Evolutionary conservation across 73 alveolate genomes (phyloP).

Genomic region (Symbiodinium natans): DNA sequence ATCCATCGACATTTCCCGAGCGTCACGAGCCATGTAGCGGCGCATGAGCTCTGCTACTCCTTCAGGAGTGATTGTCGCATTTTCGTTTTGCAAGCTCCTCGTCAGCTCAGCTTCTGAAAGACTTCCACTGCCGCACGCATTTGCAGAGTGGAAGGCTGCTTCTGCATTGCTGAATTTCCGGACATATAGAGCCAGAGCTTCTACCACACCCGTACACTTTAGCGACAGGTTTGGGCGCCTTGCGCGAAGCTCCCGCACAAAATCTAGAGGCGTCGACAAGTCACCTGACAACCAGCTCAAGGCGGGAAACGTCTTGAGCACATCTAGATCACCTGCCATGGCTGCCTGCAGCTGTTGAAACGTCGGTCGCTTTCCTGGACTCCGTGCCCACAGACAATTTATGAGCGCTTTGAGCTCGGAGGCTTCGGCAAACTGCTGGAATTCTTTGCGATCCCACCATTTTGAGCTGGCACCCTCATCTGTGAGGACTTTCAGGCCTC

Average conservation of each 20-base stretch:
- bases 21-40: slow-evolving; percentile 51
- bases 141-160: slow-evolving; percentile 40
- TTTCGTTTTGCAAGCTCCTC: not conserved
- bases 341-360: slow-evolving; percentile 61
- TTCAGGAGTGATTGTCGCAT: slow-evolving; percentile 71
- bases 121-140: slow-evolving; percentile 13
- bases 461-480: slow-evolving; percentile 66
- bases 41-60: slow-evolving; percentile 78
- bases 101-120: slow-evolving; percentile 48
- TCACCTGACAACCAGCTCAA: not conserved
- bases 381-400: slow-evolving; percentile 58
- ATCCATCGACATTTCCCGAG: slow-evolving; percentile 60
- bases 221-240: slow-evolving; percentile 84
- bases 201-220: slow-evolving; percentile 91
- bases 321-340: slow-evolving; percentile 49
- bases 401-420: slow-evolving; percentile 38
- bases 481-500: slow-evolving; percentile 69
- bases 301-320: not conserved
- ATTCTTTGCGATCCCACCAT: slow-evolving; percentile 76
- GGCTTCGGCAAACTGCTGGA: slow-evolving; percentile 28
- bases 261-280: not conserved
- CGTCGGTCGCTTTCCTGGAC: slow-evolving; percentile 66
- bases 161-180: slow-evolving; percentile 29
- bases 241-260: slow-evolving; percentile 77
- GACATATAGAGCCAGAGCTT: slow-evolving; percentile 67